Evolutionary conservation across 129 eudicot genomes (phyloP), one percentile per base, ranked within the genome.

Genomic region (Oenanthe sinensis): DNA sequence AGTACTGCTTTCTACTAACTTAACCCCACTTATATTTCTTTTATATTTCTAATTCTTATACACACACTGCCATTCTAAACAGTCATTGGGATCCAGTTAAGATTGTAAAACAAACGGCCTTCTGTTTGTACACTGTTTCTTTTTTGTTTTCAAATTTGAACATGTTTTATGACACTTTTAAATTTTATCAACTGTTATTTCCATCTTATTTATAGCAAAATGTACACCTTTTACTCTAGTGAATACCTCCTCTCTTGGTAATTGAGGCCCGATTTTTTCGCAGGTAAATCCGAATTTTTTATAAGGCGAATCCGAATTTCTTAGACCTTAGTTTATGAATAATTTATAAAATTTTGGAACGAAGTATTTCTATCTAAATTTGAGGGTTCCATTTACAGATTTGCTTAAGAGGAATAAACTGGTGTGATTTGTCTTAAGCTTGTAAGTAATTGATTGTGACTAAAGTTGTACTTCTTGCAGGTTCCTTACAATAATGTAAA

Each of bases 351-450:
- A 39, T 39, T 5, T 3, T 39, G 42, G 42, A 39, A 39, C 42
- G 42, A 39, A 39, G 33, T 6, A 58, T 4, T 30, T 58, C 4
- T 9, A 26, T 58, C 15, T 2, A n/a, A n/a, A 16, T 8, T 10
- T n/a, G 6, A n/a, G 15, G 12, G 15, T 60, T 60, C 15, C 68
- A 60, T 8, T 60, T 60, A n/a, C 33, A 60, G 68, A 67, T 30
- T 65, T 65, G 40, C 6, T 65, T 30, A 14, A 67, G 42, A 30
- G 22, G 40, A 67, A 33, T 67, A 4, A 65, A 67, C 3, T 67
- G 72, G 72, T 30, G 10, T 67, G 72, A 60, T 60, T 20, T 60
- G 68, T 60, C 67, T n/a, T n/a, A 55, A 63, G 71, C 71, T 30
- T 65, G 30, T 28, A 7, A 67, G 12, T 28, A 24, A 67, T 12